A percentile compares a stretch with the other conserved stretches of the same genome.
Evolutionary conservation across 225 moss, liverwort and hornwort genomes (phyloP).

Genomic region (Sphagnum contortum): DNA sequence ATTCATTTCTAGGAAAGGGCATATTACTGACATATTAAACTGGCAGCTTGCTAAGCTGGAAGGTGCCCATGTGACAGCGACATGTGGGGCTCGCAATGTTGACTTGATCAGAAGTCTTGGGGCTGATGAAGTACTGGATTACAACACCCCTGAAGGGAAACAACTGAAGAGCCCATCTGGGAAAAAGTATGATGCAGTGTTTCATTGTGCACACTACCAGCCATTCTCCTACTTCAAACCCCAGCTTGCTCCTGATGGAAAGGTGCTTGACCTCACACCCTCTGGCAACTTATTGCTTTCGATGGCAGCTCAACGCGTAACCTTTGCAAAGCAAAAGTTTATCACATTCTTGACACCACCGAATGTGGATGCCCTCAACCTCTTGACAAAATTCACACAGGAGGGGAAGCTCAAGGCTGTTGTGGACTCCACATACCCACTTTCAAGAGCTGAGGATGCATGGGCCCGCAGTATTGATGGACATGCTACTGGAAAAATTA

Average conservation of each 20-base stretch:
- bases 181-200: constrained; percentile 29
- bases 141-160: constrained; percentile 23
- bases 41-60: constrained; percentile 30
- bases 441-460: constrained; percentile 20
- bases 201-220: constrained; percentile 8
- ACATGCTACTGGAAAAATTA: constrained; percentile 31
- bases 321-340: constrained; percentile 18
- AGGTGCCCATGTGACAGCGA: constrained; percentile 38
- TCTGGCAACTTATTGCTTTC: not conserved
- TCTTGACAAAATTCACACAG: constrained; percentile 12
- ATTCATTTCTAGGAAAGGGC: too few species aligned
- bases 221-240: constrained; percentile 15
- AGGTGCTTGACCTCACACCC: constrained; percentile 17
- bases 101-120: constrained; percentile 22
- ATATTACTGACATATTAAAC: too few species aligned
- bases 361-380: constrained; percentile 12
- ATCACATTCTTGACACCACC: not conserved
- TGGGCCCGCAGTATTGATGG: constrained; percentile 33
- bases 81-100: constrained; percentile 23
- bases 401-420: constrained; percentile 25
- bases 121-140: constrained; percentile 37
- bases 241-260: constrained; percentile 13
- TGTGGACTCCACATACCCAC: constrained; percentile 19
- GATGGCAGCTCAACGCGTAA: constrained; percentile 5
- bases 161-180: constrained; percentile 32